A percentile compares a stretch with the other conserved stretches of the same genome.
Evolutionary conservation across 306 rosid species (phyloP).

Genomic region (Gastrolobium bilobum): DNA sequence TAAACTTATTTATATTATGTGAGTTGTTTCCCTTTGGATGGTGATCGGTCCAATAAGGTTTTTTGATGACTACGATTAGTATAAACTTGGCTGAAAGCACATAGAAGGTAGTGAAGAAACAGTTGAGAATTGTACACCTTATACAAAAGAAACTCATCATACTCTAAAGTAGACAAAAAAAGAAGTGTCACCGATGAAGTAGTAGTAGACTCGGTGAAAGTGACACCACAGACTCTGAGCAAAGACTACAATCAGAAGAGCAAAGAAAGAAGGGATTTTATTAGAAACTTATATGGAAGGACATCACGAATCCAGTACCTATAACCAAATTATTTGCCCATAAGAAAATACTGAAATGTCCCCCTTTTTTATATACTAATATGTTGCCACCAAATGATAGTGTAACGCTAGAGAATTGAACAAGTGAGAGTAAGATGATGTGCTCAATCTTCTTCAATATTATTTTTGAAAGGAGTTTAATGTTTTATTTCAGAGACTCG

Average conservation of each 20-base stretch:
- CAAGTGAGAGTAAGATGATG: too few relatives aligned
- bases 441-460: too few relatives aligned
- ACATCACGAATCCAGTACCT: neutral
- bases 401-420: too few relatives aligned
- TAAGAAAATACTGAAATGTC: neutral
- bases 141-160: neutral
- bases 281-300: neutral
- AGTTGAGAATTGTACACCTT: neutral
- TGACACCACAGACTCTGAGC: slow-evolving; percentile 14
- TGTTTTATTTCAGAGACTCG: too few relatives aligned
- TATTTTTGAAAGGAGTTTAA: too few relatives aligned
- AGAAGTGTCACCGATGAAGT: neutral
- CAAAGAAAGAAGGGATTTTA: neutral
- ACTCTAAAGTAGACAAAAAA: neutral
- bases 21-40: too few relatives aligned
- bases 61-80: too few relatives aligned
- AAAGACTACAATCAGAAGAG: neutral
- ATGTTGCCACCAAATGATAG: too few relatives aligned
- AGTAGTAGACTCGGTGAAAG: slow-evolving; percentile 8
- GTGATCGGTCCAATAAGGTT: too few relatives aligned
- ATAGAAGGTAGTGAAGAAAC: too few relatives aligned
- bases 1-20: too few relatives aligned
- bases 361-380: too few relatives aligned
- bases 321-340: neutral
- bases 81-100: neutral